These are phyloP conservation scores for Calonectria ilicicola DNA, from an alignment of 2,329 filamentous ascomycete genomes.

Conservation along the genomic window DNA sequence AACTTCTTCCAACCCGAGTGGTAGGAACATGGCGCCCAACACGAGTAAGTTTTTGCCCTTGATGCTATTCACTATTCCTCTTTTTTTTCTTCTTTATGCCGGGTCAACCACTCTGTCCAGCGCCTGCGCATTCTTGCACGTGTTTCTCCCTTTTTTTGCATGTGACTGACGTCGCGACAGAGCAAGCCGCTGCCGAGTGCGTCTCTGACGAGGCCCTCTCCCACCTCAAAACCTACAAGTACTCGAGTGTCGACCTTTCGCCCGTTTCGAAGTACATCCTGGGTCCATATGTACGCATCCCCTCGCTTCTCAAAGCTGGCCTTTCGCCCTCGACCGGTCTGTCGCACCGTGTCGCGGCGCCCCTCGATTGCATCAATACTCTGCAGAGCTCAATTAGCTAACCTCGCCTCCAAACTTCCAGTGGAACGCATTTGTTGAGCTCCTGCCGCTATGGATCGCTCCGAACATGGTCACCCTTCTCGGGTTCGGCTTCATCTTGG, in stretches of 20 bases:
- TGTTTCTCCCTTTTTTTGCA: neutral
- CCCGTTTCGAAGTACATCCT: slow-evolving; percentile 94
- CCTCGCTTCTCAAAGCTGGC: slow-evolving; percentile 2
- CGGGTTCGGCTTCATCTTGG: slow-evolving; percentile 94
- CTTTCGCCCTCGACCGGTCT: neutral
- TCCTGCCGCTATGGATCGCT: slow-evolving; percentile 94
- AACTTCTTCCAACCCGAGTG: slow-evolving; percentile 40
- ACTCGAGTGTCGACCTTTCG: slow-evolving; percentile 96
- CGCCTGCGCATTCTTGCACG: neutral
- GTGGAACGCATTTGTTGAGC: slow-evolving; percentile 97
- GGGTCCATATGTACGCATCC: slow-evolving; percentile 84
- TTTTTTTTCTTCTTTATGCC: neutral
- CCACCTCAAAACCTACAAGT: slow-evolving; percentile 96
- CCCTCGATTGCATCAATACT: slow-evolving; percentile 20
- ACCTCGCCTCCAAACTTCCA: slow-evolving; percentile 53
- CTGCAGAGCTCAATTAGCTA: slow-evolving; percentile 23
- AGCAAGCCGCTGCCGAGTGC: slow-evolving; percentile 69
- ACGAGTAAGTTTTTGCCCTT: slow-evolving; percentile 42
- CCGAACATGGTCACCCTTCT: slow-evolving; percentile 98
- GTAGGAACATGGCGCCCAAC: slow-evolving; percentile 49
- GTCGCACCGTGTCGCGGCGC: neutral
- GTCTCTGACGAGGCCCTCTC: slow-evolving; percentile 91
- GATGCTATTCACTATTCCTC: neutral
- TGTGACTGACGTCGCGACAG: slow-evolving; percentile 10
- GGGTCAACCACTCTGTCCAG: neutral